These are phyloP conservation scores for Avena sativa DNA, from an alignment of 176 grass and related monocot species.

Conservation along the genomic window DNA sequence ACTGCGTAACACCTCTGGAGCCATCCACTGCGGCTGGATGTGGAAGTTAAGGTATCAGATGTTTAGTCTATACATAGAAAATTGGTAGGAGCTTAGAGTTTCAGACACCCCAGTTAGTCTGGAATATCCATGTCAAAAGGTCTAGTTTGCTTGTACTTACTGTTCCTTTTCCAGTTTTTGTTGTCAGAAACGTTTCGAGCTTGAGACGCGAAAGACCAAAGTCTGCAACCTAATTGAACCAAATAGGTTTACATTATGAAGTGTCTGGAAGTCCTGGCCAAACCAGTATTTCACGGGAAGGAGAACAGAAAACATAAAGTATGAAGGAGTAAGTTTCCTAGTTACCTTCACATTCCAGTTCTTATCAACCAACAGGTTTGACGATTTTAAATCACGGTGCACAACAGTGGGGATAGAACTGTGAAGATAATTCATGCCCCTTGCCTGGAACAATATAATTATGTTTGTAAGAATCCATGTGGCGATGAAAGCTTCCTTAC, in stretches of 20 bases:
- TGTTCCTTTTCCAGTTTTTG: slow-evolving; percentile 94
- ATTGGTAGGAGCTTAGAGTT: slow-evolving; percentile 4
- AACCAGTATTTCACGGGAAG: not conserved
- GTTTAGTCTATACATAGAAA: slow-evolving; percentile 39
- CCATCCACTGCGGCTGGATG: slow-evolving; percentile 98
- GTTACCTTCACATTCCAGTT: slow-evolving; percentile 96
- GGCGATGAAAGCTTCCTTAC: slow-evolving; percentile 10
- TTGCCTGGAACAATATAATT: slow-evolving; percentile 57
- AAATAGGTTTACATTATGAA: not conserved
- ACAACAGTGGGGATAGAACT: slow-evolving; percentile 71
- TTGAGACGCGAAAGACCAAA: slow-evolving; percentile 97
- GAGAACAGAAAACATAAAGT: slow-evolving; percentile 21
- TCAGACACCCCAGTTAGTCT: slow-evolving; percentile 15
- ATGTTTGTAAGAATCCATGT: slow-evolving; percentile 21
- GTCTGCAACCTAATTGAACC: slow-evolving; percentile 73
- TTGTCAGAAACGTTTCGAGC: slow-evolving; percentile 78
- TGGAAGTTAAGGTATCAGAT: slow-evolving; percentile 32
- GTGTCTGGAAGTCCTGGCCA: not conserved
- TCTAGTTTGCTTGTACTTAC: slow-evolving; percentile 54
- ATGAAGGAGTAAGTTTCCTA: slow-evolving; percentile 1
- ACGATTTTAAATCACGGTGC: slow-evolving; percentile 95
- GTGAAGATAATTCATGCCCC: slow-evolving; percentile 99
- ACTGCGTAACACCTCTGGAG: slow-evolving; percentile 89
- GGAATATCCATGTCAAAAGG: slow-evolving; percentile 13
- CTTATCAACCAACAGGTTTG: slow-evolving; percentile 97